A percentile compares a stretch with the other conserved stretches of the same genome.
phyloP scores from a whole-genome alignment of 2,329 filamentous ascomycete genomes.

The Arthrocladium fulminans region DNA sequence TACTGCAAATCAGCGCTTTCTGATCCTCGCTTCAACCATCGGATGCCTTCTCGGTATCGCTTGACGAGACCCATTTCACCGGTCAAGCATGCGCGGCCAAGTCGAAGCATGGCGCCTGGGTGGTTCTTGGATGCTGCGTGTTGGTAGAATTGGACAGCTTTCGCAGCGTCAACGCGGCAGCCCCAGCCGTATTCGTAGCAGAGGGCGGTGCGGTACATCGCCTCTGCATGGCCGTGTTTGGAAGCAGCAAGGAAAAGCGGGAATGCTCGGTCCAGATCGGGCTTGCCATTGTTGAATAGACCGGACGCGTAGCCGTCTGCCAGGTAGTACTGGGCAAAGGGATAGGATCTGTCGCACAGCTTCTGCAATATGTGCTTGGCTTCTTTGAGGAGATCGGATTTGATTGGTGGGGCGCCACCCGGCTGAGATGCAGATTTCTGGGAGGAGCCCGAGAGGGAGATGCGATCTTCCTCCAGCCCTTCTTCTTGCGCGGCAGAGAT shows the following conservation, averaged over 20 bases:
- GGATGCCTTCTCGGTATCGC: conserved; percentile 81
- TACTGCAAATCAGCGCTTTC: conserved; percentile 88
- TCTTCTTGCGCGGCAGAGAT: conserved; percentile 80
- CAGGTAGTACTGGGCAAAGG: conserved; percentile 96
- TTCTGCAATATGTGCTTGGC: conserved; percentile 82
- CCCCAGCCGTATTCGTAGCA: conserved; percentile 99
- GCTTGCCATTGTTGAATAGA: conserved; percentile 87
- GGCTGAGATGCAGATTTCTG: conserved; percentile 38
- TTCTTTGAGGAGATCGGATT: conserved; percentile 66
- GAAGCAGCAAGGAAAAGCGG: conserved; percentile 85
- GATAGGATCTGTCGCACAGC: conserved; percentile 78
- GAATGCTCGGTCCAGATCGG: conserved; percentile 85
- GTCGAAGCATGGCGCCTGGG: conserved; percentile 84
- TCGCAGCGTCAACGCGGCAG: conserved; percentile 76
- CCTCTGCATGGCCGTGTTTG: conserved; percentile 95
- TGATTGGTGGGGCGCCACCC: conserved; percentile 30
- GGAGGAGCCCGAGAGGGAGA: conserved; percentile 28
- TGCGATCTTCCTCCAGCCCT: conserved; percentile 41
- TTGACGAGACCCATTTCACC: conserved; percentile 79
- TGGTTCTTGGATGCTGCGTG: conserved; percentile 88
- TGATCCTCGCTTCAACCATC: conserved; percentile 89
- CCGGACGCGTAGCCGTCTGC: conserved; percentile 91
- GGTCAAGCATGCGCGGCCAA: conserved; percentile 81
- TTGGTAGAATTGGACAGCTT: conserved; percentile 88
- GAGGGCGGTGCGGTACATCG: conserved; percentile 81